Base-by-base conservation (phyloP, 148 eudicot species). In the Camellia sinensis region DNA sequence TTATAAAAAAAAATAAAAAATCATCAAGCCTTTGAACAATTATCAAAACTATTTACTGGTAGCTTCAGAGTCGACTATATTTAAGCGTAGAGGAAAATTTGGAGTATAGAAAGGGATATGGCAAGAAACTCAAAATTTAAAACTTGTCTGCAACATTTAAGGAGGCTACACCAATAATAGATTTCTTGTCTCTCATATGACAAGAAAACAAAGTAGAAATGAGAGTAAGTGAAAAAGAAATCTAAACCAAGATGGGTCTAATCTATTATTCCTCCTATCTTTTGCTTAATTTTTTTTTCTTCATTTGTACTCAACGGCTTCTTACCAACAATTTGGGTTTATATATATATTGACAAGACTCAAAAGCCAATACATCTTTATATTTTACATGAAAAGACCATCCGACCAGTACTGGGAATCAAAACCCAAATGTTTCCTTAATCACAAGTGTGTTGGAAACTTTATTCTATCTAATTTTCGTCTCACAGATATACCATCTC, bases 141-240 rank as follows among this genome's bases (percentile, higher is more conserved):
- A 29, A 29, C 37, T 29, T 29, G 37, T 29, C 37, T 29, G 37
- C 37, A 29, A 29, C 37, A 0, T 18, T 8, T 52, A 70, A 17
- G 75, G 76, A 74, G 70, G 71, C 71, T 67, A 69, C 72, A 75
- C 48, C 68, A 79, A 21, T 50, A 15, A 21, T 57, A 46, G 61
- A 67, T 62, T 52, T 68, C 56, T 56, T 5, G 81, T 65, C 29
- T 7, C n/a, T 52, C 50, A 56, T 43, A 17, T 21, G 67, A 74
- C 61, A 17, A 67, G 56, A 53, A 65, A 72, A 37, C 15, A 29
- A 46, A 71, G 54, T 6, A 54, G 5, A 6, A 74, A 21, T 7
- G 21, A 63, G 52, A 70, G 22, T 15, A 10, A 73, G 14, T 11
- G 7, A 74, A 46, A 18, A 54, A 40, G 64, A 37, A 77, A 71